Evolutionary conservation across 176 grass and related monocot genomes (phyloP).

Genomic region (Triticum monococcum): DNA sequence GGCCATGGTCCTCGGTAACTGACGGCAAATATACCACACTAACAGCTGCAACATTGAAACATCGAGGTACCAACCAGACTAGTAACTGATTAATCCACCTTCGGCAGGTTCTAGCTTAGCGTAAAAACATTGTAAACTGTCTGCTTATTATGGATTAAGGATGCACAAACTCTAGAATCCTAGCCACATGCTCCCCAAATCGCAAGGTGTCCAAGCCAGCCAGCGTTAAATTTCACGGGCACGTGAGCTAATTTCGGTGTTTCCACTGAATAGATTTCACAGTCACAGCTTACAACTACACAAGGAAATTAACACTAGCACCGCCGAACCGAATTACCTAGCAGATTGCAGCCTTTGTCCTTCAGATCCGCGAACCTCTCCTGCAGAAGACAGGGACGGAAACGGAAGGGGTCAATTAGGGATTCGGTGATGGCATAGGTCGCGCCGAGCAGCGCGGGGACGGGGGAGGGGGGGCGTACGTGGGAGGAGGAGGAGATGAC

Average conservation of each 20-base stretch:
- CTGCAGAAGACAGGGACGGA: constrained; percentile 37
- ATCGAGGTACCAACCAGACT: background rate
- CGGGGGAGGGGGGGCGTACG: constrained; percentile 23
- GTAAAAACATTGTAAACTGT: background rate
- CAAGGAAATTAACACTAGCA: background rate
- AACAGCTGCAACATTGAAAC: background rate
- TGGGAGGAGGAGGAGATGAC: constrained; percentile 88
- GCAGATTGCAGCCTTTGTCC: constrained; percentile 74
- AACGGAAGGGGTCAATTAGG: constrained; percentile 18
- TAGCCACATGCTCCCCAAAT: background rate
- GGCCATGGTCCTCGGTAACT: background rate
- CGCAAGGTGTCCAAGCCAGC: background rate
- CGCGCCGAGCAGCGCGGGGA: background rate
- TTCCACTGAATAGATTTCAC: background rate
- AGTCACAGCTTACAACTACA: background rate
- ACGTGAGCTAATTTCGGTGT: background rate
- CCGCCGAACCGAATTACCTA: constrained; percentile 44
- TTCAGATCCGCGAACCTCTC: constrained; percentile 84
- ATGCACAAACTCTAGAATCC: background rate
- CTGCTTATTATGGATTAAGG: background rate
- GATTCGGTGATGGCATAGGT: constrained; percentile 5
- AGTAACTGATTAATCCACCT: background rate
- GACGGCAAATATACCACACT: background rate
- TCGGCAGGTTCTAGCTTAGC: no score
- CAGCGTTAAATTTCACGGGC: background rate